Base-by-base conservation (phyloP, 1,284 basidiomycete genomes). In the Cutaneotrichosporon sp. region DNA sequence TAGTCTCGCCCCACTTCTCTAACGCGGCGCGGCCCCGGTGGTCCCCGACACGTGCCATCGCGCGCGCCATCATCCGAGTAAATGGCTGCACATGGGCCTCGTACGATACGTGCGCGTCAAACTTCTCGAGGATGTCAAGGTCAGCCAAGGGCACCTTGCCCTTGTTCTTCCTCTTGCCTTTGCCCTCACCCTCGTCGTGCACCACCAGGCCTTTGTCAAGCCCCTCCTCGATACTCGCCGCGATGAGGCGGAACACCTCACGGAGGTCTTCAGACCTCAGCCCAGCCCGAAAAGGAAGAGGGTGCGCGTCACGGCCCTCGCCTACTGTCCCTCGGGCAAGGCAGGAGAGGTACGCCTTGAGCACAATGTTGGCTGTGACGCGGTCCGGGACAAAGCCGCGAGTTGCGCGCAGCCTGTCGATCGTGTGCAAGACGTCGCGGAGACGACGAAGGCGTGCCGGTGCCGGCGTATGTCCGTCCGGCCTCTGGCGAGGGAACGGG, bases 361-460 rank as follows among this genome's bases (percentile, higher is more conserved):
- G 31, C 9, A 80, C 71, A 49, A 80, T 67, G 63, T 78, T 76
- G 22, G 69, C 75, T 0, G 78, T 80, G 13, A 73, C 67, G 50
- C 72, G 66, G 69, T 78, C 74, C 4, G 78, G 78, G n/a, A 63
- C 60, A 56, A 80, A 80, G 16, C 69, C 70, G 30, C 70, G 66
- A 38, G 69, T 56, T 22, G 36, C 31, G 57, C 75, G 73, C 26
- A 77, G 56, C 22, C 56, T 63, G 47, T 68, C 63, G 22, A 80
- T 75, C 21, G 65, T 63, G 4, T 60, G 26, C 1, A 80, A 63
- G 11, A 78, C 57, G 14, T 69, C 65, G 21, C 70, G 64, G 1
- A 80, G 64, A 56, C 75, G 74, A 9, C 64, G 63, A 10, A 77
- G 61, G 8, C 52, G 58, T n/a, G 58, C 46, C 5, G 53, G 63